A percentile compares a stretch with the other conserved stretches of the same genome.
phyloP scores from a whole-genome alignment of 345 rosid genomes.

The Sonneratia caseolaris region DNA sequence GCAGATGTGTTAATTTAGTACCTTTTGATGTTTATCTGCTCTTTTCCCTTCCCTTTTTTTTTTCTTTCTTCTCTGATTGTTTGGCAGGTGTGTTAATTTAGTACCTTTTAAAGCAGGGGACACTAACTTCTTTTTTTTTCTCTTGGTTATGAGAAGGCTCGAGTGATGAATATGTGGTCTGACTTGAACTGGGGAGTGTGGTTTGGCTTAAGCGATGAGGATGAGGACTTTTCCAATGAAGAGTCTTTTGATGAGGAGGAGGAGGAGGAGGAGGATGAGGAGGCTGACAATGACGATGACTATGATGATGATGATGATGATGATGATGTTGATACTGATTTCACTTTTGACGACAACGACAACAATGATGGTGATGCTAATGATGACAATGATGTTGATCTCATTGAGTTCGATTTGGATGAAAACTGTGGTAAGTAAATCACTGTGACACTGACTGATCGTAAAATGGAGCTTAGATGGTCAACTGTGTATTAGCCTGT shows the following conservation, averaged over 20 bases:
- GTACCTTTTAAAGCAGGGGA: slow-evolving; percentile 16
- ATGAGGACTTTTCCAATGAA: slow-evolving; percentile 14
- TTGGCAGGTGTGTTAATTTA: background rate
- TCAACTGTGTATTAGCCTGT: background rate
- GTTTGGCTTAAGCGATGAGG: slow-evolving; percentile 12
- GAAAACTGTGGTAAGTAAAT: background rate
- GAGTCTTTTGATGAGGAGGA: slow-evolving; percentile 11
- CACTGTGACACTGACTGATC: background rate
- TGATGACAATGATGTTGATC: slow-evolving; percentile 10
- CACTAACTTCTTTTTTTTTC: slow-evolving; percentile 38
- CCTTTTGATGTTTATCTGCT: background rate
- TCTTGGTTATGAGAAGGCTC: slow-evolving; percentile 41
- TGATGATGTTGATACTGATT: slow-evolving; percentile 11
- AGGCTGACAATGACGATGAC: slow-evolving; percentile 5
- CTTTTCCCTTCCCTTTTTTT: background rate
- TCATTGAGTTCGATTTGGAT: background rate
- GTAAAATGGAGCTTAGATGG: too few species aligned
- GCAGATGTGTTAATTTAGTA: background rate
- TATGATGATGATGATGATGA: slow-evolving; percentile 9
- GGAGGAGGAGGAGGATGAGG: slow-evolving; percentile 9
- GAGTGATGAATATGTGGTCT: slow-evolving; percentile 9
- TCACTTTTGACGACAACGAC: background rate
- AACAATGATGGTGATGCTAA: slow-evolving; percentile 14
- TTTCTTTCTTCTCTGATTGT: background rate
- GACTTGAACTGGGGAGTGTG: background rate